Conservation (phyloP, 73 alveolate species). For the Tetrahymena elliotti region DNA sequence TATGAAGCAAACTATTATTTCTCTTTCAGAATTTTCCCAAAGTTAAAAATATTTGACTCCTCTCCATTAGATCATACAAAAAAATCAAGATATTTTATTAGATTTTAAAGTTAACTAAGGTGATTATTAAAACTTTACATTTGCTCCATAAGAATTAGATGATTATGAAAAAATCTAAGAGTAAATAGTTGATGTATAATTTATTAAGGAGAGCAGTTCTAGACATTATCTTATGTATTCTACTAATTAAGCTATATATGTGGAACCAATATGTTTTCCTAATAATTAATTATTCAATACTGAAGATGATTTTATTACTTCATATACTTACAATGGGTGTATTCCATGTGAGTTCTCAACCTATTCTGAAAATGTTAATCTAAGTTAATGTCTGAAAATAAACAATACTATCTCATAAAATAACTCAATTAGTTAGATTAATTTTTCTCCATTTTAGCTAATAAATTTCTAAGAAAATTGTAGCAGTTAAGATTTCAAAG, state of each 20-base stretch:
- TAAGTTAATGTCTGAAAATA: neutral
- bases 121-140: neutral
- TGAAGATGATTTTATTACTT: neutral
- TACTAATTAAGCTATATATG: neutral
- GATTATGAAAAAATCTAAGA: neutral
- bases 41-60: neutral
- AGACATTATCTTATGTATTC: neutral
- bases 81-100: neutral
- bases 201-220: neutral
- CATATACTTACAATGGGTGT: neutral
- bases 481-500: neutral
- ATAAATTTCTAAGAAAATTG: neutral
- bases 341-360: neutral
- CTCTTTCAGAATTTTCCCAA: neutral
- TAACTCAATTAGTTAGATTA: neutral
- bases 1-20: neutral
- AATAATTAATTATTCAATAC: neutral
- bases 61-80: neutral
- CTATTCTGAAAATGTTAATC: neutral
- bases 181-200: neutral
- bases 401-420: neutral
- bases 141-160: neutral
- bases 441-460: neutral
- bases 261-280: neutral
- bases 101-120: neutral